These are phyloP conservation scores for Rubroboletus satanas DNA, from an alignment of 768 basidiomycete genomes.

Conservation along the genomic window DNA sequence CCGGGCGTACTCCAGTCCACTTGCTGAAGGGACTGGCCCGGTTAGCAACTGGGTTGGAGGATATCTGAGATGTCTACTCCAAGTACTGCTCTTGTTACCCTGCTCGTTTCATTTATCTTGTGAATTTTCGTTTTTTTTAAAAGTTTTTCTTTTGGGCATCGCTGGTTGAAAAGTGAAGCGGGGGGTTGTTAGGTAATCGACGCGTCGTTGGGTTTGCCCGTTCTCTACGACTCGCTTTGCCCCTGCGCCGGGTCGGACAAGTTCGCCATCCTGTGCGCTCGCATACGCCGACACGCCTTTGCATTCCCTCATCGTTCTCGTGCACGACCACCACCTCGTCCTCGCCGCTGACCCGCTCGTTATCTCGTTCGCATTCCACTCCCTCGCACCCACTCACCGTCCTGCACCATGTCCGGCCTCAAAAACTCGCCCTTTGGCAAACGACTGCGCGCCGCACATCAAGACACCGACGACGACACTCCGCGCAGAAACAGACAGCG, in stretches of 20 bases:
- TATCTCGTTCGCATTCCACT: background rate
- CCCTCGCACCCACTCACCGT: background rate
- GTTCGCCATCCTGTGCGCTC: slow-evolving; percentile 1
- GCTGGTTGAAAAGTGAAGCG: slow-evolving; percentile 23
- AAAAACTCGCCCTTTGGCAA: slow-evolving; percentile 86
- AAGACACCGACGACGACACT: slow-evolving; percentile 52
- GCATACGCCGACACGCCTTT: background rate
- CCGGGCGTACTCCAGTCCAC: background rate
- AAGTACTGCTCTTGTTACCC: background rate
- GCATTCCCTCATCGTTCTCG: background rate
- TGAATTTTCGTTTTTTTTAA: slow-evolving; percentile 5
- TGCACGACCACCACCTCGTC: background rate
- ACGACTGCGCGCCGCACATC: slow-evolving; percentile 68
- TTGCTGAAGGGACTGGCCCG: slow-evolving; percentile 5
- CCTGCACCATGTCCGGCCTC: slow-evolving; percentile 58
- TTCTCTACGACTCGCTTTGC: slow-evolving; percentile 20
- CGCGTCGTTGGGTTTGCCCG: slow-evolving; percentile 26
- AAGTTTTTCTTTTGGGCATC: slow-evolving; percentile 1
- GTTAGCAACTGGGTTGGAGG: slow-evolving; percentile 13
- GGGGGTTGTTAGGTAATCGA: slow-evolving; percentile 29
- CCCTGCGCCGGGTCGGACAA: slow-evolving; percentile 23
- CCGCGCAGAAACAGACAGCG: slow-evolving; percentile 51
- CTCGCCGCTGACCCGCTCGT: background rate
- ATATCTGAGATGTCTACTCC: background rate
- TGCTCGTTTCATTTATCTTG: background rate